These are phyloP conservation scores for Cajanus cajan DNA, from an alignment of 306 rosid genomes.

Conservation along the genomic window DNA sequence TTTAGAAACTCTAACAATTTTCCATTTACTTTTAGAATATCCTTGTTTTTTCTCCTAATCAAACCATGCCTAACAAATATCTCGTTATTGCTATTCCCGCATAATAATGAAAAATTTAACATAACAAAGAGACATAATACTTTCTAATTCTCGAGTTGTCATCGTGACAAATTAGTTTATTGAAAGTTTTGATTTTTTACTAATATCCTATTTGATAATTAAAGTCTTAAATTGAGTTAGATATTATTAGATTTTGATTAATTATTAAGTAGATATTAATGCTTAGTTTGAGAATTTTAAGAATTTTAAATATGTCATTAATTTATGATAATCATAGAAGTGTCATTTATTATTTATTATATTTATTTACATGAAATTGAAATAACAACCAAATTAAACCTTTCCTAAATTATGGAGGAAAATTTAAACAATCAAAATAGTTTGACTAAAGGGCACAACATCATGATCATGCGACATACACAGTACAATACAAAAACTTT, in stretches of 20 bases:
- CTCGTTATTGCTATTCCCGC: not conserved
- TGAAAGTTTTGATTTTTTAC: no score
- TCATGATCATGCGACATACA: not conserved
- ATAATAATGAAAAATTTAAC: not conserved
- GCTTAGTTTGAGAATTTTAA: no score
- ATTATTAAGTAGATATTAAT: no score
- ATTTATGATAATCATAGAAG: no score
- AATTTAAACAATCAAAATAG: not conserved
- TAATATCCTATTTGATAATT: no score
- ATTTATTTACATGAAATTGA: no score
- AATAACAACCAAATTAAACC: conserved; percentile 5
- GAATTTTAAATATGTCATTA: no score
- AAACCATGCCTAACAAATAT: not conserved
- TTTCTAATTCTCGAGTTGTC: not conserved
- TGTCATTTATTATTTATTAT: no score
- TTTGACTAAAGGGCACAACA: not conserved
- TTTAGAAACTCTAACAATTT: not conserved
- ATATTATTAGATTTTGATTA: no score
- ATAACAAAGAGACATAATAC: not conserved
- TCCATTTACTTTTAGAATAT: not conserved
- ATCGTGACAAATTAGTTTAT: not conserved
- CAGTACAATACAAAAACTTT: not conserved
- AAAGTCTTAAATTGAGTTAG: no score
- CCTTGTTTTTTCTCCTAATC: not conserved
- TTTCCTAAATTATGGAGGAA: not conserved